Percentiles rank a stretch among this genome's conserved stretches.
These are phyloP conservation scores for Microthlaspi erraticum DNA, from an alignment of 345 rosid genomes.

Conservation along the genomic window DNA sequence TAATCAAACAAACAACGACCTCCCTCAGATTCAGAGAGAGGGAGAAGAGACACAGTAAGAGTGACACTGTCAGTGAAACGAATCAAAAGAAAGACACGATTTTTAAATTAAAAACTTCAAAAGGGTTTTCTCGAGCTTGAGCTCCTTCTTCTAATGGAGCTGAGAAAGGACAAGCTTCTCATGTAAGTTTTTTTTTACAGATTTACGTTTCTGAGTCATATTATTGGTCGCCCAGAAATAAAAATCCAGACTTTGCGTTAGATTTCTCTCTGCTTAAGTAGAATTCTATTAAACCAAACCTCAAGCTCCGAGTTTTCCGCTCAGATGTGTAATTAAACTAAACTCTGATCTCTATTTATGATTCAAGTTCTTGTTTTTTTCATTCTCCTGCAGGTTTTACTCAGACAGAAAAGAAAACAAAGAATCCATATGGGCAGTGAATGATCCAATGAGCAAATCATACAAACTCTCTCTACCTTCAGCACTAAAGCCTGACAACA, in stretches of 20 bases:
- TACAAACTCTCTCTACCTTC: constrained; percentile 58
- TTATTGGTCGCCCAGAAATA: constrained; percentile 22
- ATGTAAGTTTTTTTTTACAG: constrained; percentile 43
- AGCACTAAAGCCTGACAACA: constrained; percentile 50
- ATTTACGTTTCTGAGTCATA: constrained; percentile 31
- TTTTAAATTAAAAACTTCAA: neutral
- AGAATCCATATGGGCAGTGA: constrained; percentile 54
- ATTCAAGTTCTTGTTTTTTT: too few species aligned
- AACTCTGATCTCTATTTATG: neutral
- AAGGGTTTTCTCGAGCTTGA: constrained; percentile 26
- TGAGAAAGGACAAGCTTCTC: constrained; percentile 62
- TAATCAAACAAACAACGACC: constrained; percentile 3
- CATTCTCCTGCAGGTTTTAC: constrained; percentile 61
- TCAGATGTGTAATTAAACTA: neutral
- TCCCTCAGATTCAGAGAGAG: constrained; percentile 41
- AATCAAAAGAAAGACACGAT: neutral
- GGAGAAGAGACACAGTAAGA: neutral
- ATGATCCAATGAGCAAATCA: constrained; percentile 54
- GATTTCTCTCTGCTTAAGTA: neutral
- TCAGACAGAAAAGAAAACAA: constrained; percentile 59
- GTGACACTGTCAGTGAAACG: constrained; percentile 33
- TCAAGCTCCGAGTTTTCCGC: constrained; percentile 15
- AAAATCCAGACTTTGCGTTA: constrained; percentile 28
- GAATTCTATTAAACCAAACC: neutral
- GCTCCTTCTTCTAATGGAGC: constrained; percentile 56